Evolutionary conservation across 2,329 filamentous ascomycete species (phyloP), one percentile per base, ranked within the genome.

Genomic region (Pseudonectria foliicola): DNA sequence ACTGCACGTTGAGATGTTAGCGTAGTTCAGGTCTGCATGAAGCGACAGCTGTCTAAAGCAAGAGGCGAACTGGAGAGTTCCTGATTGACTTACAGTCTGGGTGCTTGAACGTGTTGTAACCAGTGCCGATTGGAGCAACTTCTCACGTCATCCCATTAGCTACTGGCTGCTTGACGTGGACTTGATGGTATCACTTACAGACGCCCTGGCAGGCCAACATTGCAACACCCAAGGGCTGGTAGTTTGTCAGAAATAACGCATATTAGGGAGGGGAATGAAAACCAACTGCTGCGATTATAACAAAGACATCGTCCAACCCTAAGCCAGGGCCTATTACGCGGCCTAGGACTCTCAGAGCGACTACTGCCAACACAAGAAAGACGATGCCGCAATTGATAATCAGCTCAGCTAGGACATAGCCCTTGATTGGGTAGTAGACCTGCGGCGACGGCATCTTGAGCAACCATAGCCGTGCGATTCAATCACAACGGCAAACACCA

Each of bases 301-400:
- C 49, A 8, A 59, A 39, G 4, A 30, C 39, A 44, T 60, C 57
- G 35, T 60, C 57, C 49, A 46, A 54, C 15, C 57, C 56, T 10
- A 60, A 37, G 1, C 57, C 57, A 6, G 57, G 54, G 2, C 57
- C 57, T 6, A 36, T 44, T 7, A 55, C n/a, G 15, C 57, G 51
- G 4, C 52, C 54, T 0, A 47, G 13, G 3, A 59, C 43, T 34
- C 57, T 41, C 21, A 59, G 33, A 8, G 34, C 31, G 13, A 59
- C 52, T 6, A 55, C 52, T 4, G 38, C 4, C 4, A 60, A 30
- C 15, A 59, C 53, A 10, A 58, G 21, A 13, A 52, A 39, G 25
- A 59, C 55, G n/a, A 60, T 21, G 11, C 59, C 25, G 24, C 43
- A 49, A 38, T 60, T 60, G 37, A 58, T 28, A 23, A 40, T 43